phyloP scores from a whole-genome alignment of 2,329 filamentous ascomycete species.

The Aspergillus piperis region DNA sequence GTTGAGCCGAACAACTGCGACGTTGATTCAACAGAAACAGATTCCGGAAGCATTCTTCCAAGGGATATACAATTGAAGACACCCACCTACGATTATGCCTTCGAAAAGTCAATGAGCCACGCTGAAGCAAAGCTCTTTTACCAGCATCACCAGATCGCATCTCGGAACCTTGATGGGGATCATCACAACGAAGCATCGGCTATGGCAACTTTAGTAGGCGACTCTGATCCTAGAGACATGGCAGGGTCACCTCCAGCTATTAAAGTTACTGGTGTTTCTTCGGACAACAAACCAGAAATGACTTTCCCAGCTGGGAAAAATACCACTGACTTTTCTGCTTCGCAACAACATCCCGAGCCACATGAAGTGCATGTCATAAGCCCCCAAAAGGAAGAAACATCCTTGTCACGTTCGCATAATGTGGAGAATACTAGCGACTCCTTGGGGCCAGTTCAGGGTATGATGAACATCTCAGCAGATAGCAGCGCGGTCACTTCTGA shows the following conservation, averaged over 20 bases:
- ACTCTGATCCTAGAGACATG: neutral
- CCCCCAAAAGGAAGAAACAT: neutral
- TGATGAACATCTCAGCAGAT: slow-evolving; percentile 66
- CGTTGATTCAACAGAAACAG: slow-evolving; percentile 8
- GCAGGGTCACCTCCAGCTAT: neutral
- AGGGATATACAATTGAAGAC: slow-evolving; percentile 63
- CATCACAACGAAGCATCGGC: slow-evolving; percentile 1
- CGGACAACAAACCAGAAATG: neutral
- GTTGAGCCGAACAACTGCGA: slow-evolving; percentile 14
- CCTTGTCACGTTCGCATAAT: neutral
- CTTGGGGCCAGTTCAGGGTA: slow-evolving; percentile 62
- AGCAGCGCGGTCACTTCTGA: slow-evolving; percentile 83
- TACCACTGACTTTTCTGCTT: neutral
- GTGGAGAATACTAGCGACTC: slow-evolving; percentile 51
- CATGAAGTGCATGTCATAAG: slow-evolving; percentile 7
- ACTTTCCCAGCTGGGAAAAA: neutral
- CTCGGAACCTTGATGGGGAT: slow-evolving; percentile 40
- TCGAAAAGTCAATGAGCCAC: slow-evolving; percentile 92
- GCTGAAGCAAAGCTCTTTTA: slow-evolving; percentile 96
- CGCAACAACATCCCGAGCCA: neutral
- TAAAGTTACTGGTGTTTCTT: neutral
- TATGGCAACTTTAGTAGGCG: neutral
- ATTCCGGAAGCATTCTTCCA: slow-evolving; percentile 33
- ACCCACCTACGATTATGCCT: slow-evolving; percentile 88
- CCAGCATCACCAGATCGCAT: slow-evolving; percentile 76